A percentile compares a stretch with the other conserved stretches of the same genome.
phyloP scores from a whole-genome alignment of 129 eudicot species.

The Dittrichia graveolens region DNA sequence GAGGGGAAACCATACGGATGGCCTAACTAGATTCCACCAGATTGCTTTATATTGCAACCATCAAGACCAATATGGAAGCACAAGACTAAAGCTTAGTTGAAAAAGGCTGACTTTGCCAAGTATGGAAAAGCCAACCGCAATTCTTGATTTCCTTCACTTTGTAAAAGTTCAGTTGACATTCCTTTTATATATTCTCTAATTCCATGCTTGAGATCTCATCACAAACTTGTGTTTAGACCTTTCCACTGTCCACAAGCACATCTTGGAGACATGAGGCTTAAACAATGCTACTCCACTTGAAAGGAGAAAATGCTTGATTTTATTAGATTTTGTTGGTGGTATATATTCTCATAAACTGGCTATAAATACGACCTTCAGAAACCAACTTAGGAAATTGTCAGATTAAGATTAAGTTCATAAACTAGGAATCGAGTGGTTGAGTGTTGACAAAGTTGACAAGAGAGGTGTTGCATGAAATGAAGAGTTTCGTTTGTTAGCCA shows the following conservation, averaged over 20 bases:
- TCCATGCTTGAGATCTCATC: background rate
- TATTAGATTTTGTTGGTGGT: slow-evolving; percentile 10
- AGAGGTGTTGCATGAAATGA: slow-evolving; percentile 47
- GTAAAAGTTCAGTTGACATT: slow-evolving; percentile 34
- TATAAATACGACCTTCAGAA: slow-evolving; percentile 31
- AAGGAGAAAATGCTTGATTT: slow-evolving; percentile 10
- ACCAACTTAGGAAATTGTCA: slow-evolving; percentile 12
- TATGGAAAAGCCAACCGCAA: slow-evolving; percentile 30
- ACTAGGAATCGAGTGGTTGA: slow-evolving; percentile 10
- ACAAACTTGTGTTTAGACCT: slow-evolving; percentile 7
- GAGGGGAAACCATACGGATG: too few relatives aligned
- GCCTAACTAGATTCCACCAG: background rate
- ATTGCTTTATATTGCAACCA: too few relatives aligned
- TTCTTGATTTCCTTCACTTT: slow-evolving; percentile 18
- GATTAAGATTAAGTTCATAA: background rate
- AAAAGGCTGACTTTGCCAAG: slow-evolving; percentile 3
- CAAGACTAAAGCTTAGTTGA: too few relatives aligned
- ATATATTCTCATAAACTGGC: slow-evolving; percentile 15
- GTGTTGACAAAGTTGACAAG: slow-evolving; percentile 8
- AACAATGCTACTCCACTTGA: slow-evolving; percentile 25
- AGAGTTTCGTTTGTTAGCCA: slow-evolving; percentile 63
- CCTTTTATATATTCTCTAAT: slow-evolving; percentile 30
- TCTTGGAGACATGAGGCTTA: slow-evolving; percentile 11
- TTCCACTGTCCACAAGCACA: slow-evolving; percentile 9
- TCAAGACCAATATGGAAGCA: background rate